Evolutionary conservation across 177 flowering plant genomes (phyloP).

Genomic region (Vitis hybrid): DNA sequence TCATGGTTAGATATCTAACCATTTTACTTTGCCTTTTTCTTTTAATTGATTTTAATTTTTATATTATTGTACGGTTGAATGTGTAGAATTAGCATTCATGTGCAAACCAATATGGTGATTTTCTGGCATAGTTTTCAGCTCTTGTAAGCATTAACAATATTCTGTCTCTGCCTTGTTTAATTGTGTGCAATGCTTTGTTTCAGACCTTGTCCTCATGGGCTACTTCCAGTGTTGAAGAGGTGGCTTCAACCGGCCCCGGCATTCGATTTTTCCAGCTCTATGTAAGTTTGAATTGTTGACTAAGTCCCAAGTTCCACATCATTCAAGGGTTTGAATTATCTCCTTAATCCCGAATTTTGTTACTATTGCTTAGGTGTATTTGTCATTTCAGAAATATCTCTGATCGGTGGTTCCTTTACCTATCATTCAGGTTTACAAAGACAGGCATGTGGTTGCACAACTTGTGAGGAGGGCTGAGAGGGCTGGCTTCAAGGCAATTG

Average conservation of each 20-base stretch:
- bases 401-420: constrained; percentile 1
- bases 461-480: constrained; percentile 95
- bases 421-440: constrained; percentile 68
- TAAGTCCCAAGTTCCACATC: neutral
- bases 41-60: neutral
- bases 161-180: neutral
- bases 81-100: neutral
- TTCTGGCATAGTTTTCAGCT: neutral
- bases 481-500: constrained; percentile 97
- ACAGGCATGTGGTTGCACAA: constrained; percentile 81
- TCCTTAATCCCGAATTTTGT: neutral
- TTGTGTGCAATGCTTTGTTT: constrained; percentile 11
- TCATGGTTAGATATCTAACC: constrained; percentile 59
- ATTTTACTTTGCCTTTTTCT: neutral
- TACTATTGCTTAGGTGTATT: neutral
- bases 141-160: neutral
- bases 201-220: constrained; percentile 91
- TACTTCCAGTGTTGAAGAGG: constrained; percentile 95
- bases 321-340: neutral
- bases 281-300: constrained; percentile 39
- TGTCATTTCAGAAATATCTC: neutral
- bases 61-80: no score
- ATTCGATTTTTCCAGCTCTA: constrained; percentile 95
- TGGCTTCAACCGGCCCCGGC: constrained; percentile 92
- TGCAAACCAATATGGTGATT: neutral